Evolutionary conservation across 2,329 filamentous ascomycete genomes (phyloP).

Genomic region (Aspergillus versicolor): DNA sequence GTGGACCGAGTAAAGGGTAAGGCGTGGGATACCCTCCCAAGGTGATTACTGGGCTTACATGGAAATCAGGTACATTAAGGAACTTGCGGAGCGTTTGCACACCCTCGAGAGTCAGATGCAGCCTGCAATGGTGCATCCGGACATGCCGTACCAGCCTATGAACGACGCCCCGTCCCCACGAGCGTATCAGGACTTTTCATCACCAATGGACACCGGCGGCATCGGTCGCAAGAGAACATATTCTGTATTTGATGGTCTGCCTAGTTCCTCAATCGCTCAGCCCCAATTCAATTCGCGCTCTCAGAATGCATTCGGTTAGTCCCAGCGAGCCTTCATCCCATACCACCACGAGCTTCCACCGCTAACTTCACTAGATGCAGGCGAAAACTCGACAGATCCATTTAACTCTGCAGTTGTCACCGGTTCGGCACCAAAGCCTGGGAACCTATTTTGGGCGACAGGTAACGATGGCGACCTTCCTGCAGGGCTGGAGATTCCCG

Average conservation of each 20-base stretch:
- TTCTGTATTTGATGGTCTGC: slow-evolving; percentile 50
- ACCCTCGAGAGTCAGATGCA: slow-evolving; percentile 75
- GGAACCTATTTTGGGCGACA: slow-evolving; percentile 41
- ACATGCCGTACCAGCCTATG: slow-evolving; percentile 45
- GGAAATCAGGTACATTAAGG: slow-evolving; percentile 74
- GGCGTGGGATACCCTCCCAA: neutral
- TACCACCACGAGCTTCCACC: neutral
- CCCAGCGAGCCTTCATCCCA: neutral
- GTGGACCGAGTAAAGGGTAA: slow-evolving; percentile 84
- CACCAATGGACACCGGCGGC: slow-evolving; percentile 46
- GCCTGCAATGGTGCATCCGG: slow-evolving; percentile 38
- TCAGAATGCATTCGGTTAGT: slow-evolving; percentile 36
- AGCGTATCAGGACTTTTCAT: slow-evolving; percentile 54
- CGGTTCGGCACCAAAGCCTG: slow-evolving; percentile 32
- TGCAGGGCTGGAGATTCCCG: slow-evolving; percentile 31
- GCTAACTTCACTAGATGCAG: slow-evolving; percentile 21
- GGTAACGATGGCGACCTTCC: slow-evolving; percentile 33
- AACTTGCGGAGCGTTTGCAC: slow-evolving; percentile 80
- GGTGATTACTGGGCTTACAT: slow-evolving; percentile 20
- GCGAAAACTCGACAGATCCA: slow-evolving; percentile 31
- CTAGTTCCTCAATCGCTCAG: slow-evolving; percentile 42
- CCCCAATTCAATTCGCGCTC: slow-evolving; percentile 36
- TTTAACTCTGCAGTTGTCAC: slow-evolving; percentile 39
- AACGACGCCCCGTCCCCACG: slow-evolving; percentile 43
- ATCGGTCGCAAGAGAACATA: slow-evolving; percentile 49